Base-by-base conservation (phyloP, 768 basidiomycete species). In the Chalciporus piperatus region DNA sequence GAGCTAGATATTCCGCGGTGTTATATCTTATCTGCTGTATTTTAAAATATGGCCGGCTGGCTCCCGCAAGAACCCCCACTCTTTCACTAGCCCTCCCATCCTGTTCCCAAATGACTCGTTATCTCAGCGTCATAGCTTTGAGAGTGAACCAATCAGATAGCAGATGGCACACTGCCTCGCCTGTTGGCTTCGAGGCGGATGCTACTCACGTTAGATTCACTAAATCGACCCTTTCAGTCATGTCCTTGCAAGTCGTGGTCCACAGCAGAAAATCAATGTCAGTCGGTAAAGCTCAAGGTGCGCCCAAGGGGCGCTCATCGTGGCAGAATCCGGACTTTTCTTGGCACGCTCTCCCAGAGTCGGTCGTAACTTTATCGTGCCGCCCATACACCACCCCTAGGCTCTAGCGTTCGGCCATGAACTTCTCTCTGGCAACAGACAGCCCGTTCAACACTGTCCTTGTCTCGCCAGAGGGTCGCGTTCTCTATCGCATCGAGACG, bases 291-390 rank as follows among this genome's bases (percentile, higher is more conserved):
- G 43, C 32, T 41, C 46, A 23, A 51, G 19, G 41, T 51, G 54
- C 41, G 50, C 48, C 16, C 28, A 38, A 50, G n/a, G 49, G 59
- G 57, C 66, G 68, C 66, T 41, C 63, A 63, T 17, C 66, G 68
- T 70, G 66, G 68, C 61, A 70, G 59, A 68, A 68, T 62, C 63
- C 52, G 56, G 35, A 6, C 61, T 70, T 70, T 58, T 61, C 66
- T 66, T 55, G 68, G 63, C 63, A 47, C 55, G 47, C 40, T 47
- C 62, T 61, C 54, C 50, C 57, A 60, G 51, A 45, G 40, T 52
- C 57, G 48, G 42, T 23, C 42, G n/a, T 45, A 49, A 42, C 30
- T 45, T 41, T 48, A 51, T 56, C 54, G 45, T 47, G 45, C 55
- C 56, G 40, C 47, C 56, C 58, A 54, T 60, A 44, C 48, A 37